A percentile compares a stretch with the other conserved stretches of the same genome.
These are phyloP conservation scores for Apiotrichum montevideense DNA, from an alignment of 1,284 basidiomycete species.

Conservation along the genomic window DNA sequence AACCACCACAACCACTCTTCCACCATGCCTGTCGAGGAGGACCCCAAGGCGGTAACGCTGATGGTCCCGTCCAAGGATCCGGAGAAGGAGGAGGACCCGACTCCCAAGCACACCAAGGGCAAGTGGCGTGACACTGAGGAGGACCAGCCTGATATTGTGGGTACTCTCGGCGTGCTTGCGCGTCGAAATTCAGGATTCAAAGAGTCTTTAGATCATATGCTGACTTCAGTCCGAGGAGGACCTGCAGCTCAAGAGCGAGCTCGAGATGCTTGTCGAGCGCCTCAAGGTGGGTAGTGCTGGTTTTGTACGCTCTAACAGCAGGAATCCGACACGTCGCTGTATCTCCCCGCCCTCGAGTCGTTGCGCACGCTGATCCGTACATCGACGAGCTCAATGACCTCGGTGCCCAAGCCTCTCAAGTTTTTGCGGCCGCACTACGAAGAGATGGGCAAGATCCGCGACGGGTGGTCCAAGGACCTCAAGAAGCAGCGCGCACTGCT, in stretches of 20 bases:
- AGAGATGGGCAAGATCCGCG: slow-evolving; percentile 74
- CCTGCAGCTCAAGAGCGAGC: slow-evolving; percentile 83
- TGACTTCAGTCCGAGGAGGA: slow-evolving; percentile 82
- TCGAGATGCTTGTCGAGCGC: slow-evolving; percentile 96
- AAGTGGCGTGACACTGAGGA: slow-evolving; percentile 45
- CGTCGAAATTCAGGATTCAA: too few species aligned
- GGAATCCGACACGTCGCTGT: slow-evolving; percentile 81
- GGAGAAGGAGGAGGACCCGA: slow-evolving; percentile 45
- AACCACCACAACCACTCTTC: not conserved
- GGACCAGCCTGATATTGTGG: slow-evolving; percentile 72
- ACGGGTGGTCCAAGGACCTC: slow-evolving; percentile 61
- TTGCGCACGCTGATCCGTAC: slow-evolving; percentile 90
- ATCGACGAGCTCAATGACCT: slow-evolving; percentile 99
- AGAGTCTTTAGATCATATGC: not conserved
- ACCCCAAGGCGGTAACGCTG: slow-evolving; percentile 38
- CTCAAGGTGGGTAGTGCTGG: slow-evolving; percentile 60
- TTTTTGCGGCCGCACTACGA: slow-evolving; percentile 95
- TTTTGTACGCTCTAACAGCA: slow-evolving; percentile 38
- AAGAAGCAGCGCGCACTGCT: slow-evolving; percentile 82
- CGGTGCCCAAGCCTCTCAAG: slow-evolving; percentile 97
- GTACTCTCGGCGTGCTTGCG: slow-evolving; percentile 24
- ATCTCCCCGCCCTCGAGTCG: slow-evolving; percentile 88
- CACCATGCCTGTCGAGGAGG: slow-evolving; percentile 23
- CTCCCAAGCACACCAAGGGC: slow-evolving; percentile 48
- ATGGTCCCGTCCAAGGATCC: slow-evolving; percentile 49